phyloP scores from a whole-genome alignment of 2,329 filamentous ascomycete genomes.

The Bipolaris bicolor region DNA sequence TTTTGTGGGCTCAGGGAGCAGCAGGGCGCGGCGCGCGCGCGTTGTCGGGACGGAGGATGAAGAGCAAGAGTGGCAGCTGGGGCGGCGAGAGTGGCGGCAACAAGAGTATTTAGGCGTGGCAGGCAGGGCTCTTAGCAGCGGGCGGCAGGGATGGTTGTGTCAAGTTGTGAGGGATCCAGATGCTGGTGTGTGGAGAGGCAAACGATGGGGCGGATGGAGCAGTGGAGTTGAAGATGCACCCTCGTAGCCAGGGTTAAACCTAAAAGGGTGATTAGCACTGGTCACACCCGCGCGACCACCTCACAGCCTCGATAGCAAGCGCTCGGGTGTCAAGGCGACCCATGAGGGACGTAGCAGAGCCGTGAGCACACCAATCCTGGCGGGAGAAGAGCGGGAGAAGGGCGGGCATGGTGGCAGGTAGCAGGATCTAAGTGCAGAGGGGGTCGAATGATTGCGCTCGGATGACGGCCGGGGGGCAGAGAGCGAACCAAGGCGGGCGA shows the following conservation, averaged over 20 bases:
- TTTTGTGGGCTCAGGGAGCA: constrained; percentile 31
- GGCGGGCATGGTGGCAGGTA: background rate
- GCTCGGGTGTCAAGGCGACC: constrained; percentile 8
- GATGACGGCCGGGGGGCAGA: constrained; percentile 4
- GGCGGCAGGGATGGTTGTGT: constrained; percentile 22
- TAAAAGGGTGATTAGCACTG: constrained; percentile 15
- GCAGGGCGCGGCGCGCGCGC: constrained; percentile 33
- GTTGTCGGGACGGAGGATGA: constrained; percentile 22
- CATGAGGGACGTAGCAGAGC: constrained; percentile 9
- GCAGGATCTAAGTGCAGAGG: background rate
- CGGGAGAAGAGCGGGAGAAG: background rate
- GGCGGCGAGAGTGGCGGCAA: constrained; percentile 11
- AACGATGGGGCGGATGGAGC: constrained; percentile 12
- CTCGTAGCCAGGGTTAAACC: constrained; percentile 16
- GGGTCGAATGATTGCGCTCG: too few species aligned
- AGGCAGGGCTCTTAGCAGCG: constrained; percentile 17
- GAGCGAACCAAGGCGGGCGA: constrained; percentile 14
- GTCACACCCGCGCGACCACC: constrained; percentile 21
- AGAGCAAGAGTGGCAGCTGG: constrained; percentile 6
- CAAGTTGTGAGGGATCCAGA: constrained; percentile 16
- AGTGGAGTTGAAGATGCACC: constrained; percentile 16
- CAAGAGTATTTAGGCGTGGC: constrained; percentile 9
- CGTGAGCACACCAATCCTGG: constrained; percentile 1
- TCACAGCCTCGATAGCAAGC: constrained; percentile 21
- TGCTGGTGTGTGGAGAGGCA: constrained; percentile 20